Conservation (phyloP, 352 stramenopile species). For the Hyaloperonospora arabidopsidis region DNA sequence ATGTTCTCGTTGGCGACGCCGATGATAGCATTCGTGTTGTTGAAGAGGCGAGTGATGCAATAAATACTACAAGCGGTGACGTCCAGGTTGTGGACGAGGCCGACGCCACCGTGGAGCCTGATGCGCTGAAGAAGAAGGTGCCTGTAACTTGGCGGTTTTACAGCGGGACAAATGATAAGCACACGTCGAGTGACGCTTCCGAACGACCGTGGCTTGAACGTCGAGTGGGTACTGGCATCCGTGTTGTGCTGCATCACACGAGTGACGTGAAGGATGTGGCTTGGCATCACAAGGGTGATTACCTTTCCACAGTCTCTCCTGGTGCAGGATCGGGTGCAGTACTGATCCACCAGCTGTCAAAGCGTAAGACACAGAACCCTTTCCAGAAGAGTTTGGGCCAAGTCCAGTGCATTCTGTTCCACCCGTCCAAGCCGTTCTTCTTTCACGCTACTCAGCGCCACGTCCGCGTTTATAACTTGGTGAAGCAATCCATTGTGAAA, state of each 20-base stretch:
- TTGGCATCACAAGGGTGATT: conserved; percentile 99
- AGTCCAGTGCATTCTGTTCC: conserved; percentile 95
- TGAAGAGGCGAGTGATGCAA: conserved; percentile 31
- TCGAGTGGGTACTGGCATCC: conserved; percentile 72
- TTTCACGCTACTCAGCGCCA: conserved; percentile 99
- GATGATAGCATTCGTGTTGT: conserved; percentile 57
- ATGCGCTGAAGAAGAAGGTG: conserved; percentile 84
- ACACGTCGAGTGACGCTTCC: conserved; percentile 44
- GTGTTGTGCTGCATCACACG: conserved; percentile 82
- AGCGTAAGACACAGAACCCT: conserved; percentile 93
- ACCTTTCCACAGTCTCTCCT: conserved; percentile 93
- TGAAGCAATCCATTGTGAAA: conserved; percentile 97
- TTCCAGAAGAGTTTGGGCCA: conserved; percentile 92
- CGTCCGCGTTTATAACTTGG: conserved; percentile 98
- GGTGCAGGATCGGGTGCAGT: conserved; percentile 86
- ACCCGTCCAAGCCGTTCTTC: conserved; percentile 98
- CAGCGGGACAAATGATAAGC: conserved; percentile 68
- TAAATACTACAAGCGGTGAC: conserved; percentile 23
- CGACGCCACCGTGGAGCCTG: conserved; percentile 58
- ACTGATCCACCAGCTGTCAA: conserved; percentile 98
- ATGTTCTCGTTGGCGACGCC: conserved; percentile 88
- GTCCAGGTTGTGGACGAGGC: conserved; percentile 65
- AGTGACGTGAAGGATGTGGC: conserved; percentile 88
- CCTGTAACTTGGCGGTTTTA: conserved; percentile 88
- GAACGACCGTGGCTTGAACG: conserved; percentile 61